Evolutionary conservation across 2,329 filamentous ascomycete genomes (phyloP).

Genomic region (Penicillium sp.): DNA sequence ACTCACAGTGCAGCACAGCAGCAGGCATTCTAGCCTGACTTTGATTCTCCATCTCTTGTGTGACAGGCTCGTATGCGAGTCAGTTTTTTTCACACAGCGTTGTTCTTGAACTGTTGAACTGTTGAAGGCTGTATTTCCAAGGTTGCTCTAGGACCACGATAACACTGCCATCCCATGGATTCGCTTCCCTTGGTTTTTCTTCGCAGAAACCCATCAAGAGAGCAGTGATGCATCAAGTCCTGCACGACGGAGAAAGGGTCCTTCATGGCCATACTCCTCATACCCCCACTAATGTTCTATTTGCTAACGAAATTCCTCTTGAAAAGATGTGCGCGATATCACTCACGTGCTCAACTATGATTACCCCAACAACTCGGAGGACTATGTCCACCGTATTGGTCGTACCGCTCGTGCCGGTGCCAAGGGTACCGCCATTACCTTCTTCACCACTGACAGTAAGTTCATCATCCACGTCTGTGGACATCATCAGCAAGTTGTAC

Average conservation of each 20-base stretch:
- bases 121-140: slow-evolving; percentile 74
- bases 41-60: slow-evolving; percentile 66
- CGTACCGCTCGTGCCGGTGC: slow-evolving; percentile 73
- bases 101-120: slow-evolving; percentile 63
- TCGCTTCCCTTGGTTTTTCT: slow-evolving; percentile 44
- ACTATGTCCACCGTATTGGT: slow-evolving; percentile 68
- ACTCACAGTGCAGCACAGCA: slow-evolving; percentile 69
- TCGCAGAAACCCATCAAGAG: slow-evolving; percentile 48
- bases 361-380: slow-evolving; percentile 88
- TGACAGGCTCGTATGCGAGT: slow-evolving; percentile 65
- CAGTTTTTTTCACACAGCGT: slow-evolving; percentile 61
- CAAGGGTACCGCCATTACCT: slow-evolving; percentile 92
- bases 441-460: slow-evolving; percentile 99
- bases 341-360: slow-evolving; percentile 99
- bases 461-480: slow-evolving; percentile 29
- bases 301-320: slow-evolving; percentile 69
- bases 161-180: slow-evolving; percentile 54
- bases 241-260: slow-evolving; percentile 59
- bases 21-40: slow-evolving; percentile 58
- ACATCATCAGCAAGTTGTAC: slow-evolving; percentile 10
- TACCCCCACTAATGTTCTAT: slow-evolving; percentile 49
- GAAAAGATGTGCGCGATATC: slow-evolving; percentile 99
- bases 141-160: slow-evolving; percentile 65
- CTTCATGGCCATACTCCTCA: slow-evolving; percentile 43
- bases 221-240: slow-evolving; percentile 61